Evolutionary conservation across 2,329 filamentous ascomycete genomes (phyloP), one percentile per base, ranked within the genome.

Genomic region (Colletotrichum agaves): DNA sequence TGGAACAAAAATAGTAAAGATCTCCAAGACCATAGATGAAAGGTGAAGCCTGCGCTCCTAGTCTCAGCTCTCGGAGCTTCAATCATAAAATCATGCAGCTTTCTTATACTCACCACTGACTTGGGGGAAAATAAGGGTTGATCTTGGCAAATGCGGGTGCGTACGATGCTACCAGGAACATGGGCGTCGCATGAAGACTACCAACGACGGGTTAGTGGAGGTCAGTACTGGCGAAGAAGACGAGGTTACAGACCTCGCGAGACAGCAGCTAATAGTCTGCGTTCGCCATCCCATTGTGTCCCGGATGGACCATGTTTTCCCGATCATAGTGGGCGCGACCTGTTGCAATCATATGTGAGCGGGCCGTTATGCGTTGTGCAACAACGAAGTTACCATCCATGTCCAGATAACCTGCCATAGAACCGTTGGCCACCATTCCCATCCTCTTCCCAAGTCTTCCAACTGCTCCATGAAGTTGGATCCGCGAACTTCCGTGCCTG

Each of bases 341-440:
- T 79, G 17, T 5, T 49, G 39, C 12, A 6, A 57, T 63, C 31
- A 59, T 3, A 19, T 1, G 46, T 61, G 56, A 10, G 31, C 15
- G 5, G 10, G n/a, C 3, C n/a, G 41, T 65, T 39, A 67, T 59
- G 43, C 35, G 21, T 17, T 1, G 11, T 4, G 5, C 21, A 3
- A 12, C 7, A 12, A 17, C 2, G 5, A 50, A 71, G 77, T 57
- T 72, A 79, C 78, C 31, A 85, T 77, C 80, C 83, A 87, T 5
- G 83, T 80, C 85, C 85, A 88, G 59, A 84, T 74, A 5, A 85
- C 75, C 68, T 87, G 86, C 85, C 85, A 88, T 19, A 85, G 70
- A 4, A 85, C 81, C 0, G 83, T 83, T 1, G 85, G 86, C 75
- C 85, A 85, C 88, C 88, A 90, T 76, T 90, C 88, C 79, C 82